Percentiles rank a stretch among this genome's conserved stretches.
phyloP scores from a whole-genome alignment of 345 rosid species.

The Camelina neglecta region DNA sequence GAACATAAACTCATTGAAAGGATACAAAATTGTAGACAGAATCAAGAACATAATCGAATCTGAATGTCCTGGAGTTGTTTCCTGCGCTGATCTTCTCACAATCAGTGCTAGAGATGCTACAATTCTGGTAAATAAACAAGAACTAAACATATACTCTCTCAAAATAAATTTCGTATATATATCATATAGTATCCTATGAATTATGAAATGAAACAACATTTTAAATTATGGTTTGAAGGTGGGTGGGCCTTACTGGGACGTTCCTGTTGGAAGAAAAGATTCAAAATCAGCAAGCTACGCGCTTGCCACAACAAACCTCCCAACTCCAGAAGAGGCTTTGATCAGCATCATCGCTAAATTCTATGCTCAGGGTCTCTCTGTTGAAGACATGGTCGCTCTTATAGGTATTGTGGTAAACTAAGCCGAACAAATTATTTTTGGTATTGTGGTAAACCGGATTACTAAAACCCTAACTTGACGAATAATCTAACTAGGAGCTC shows the following conservation, averaged over 20 bases:
- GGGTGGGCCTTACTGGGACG: conserved; percentile 97
- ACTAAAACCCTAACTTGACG: not conserved
- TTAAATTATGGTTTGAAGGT: conserved; percentile 51
- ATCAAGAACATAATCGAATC: conserved; percentile 92
- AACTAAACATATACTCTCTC: not conserved
- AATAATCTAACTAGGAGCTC: conserved; percentile 62
- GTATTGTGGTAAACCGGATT: not conserved
- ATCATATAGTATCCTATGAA: not conserved
- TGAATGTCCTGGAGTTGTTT: conserved; percentile 85
- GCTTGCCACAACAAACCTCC: conserved; percentile 58
- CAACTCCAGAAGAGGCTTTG: conserved; percentile 67
- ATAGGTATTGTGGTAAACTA: conserved; percentile 51
- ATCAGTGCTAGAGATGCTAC: conserved; percentile 90
- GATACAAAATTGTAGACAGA: conserved; percentile 69
- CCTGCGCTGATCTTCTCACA: conserved; percentile 92
- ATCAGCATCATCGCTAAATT: conserved; percentile 68
- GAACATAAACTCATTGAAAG: conserved; percentile 61
- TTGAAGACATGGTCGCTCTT: conserved; percentile 84
- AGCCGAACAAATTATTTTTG: conserved; percentile 10
- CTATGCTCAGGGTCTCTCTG: conserved; percentile 73
- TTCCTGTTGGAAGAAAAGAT: conserved; percentile 93
- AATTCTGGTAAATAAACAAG: conserved; percentile 58
- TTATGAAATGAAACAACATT: not conserved
- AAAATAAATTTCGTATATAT: not conserved
- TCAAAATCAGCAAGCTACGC: conserved; percentile 70